A percentile compares a stretch with the other conserved stretches of the same genome.
phyloP scores from a whole-genome alignment of 345 rosid genomes.

The Erucastrum elatum region DNA sequence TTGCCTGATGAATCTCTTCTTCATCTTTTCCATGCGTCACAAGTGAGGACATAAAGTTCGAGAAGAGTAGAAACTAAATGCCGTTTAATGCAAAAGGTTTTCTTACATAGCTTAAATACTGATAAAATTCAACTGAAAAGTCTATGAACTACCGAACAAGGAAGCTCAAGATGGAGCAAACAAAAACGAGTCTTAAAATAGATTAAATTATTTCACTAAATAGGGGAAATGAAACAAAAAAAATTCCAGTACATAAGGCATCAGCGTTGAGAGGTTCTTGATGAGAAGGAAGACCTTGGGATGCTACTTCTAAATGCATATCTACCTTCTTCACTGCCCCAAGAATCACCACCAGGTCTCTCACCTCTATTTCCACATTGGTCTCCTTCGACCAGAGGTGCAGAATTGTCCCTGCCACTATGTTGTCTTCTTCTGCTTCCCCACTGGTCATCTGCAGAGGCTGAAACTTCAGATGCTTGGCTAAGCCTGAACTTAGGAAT shows the following conservation, averaged over 20 bases:
- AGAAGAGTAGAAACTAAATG: neutral
- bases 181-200: neutral
- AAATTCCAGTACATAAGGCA: neutral
- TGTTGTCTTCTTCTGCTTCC: slow-evolving; percentile 36
- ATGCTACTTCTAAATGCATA: neutral
- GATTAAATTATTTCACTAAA: neutral
- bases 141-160: neutral
- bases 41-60: neutral
- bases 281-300: neutral
- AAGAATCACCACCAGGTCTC: slow-evolving; percentile 53
- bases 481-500: neutral
- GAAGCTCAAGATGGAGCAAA: neutral
- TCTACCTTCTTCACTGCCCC: slow-evolving; percentile 51
- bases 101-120: neutral
- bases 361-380: slow-evolving; percentile 47
- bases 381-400: slow-evolving; percentile 42
- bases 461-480: slow-evolving; percentile 35
- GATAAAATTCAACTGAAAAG: neutral
- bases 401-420: slow-evolving; percentile 27
- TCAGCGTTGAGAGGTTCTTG: neutral
- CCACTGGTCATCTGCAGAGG: slow-evolving; percentile 52
- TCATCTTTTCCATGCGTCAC: too few species aligned
- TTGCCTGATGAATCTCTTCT: neutral
- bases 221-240: neutral
- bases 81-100: neutral